Evolutionary conservation across 257 asterid species (phyloP), one percentile per base, ranked within the genome.

Genomic region (Apocynum venetum): DNA sequence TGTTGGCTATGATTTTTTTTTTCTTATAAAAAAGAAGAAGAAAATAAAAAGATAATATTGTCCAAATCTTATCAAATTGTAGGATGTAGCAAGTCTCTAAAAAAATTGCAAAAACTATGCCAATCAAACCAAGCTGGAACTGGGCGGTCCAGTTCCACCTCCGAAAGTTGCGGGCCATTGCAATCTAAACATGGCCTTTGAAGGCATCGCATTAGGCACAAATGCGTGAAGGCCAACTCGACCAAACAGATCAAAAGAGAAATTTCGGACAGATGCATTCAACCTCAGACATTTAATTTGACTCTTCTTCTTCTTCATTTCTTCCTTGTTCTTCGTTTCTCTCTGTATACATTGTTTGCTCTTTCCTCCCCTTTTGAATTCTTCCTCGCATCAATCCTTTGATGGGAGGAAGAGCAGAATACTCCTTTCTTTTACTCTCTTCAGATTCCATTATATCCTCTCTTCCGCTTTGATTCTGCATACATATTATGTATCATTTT

Each of bases 341-440:
- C 10, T 0, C 10, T 57, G 36, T 6, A 11, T 20, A 57, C 35
- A 57, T 20, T 57, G 1, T 57, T 7, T 6, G 64, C 1, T 57
- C 35, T 20, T 57, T 57, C 64, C 9, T 57, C 35, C 1, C 36
- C 20, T 20, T 57, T 36, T 19, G 64, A 57, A 57, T 57, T 57
- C 64, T 57, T 57, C 64, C 64, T 57, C 64, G 64, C 64, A 57
- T 57, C 64, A 57, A 57, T 20, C 59, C 35, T 57, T 57, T 57
- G 64, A 57, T 57, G 64, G 20, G 64, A 57, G 64, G 64, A 20
- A 57, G 64, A 57, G 64, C 20, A 20, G 13, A 19, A 20, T 19
- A 57, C 13, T 10, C 11, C 31, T 6, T 20, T 57, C 20, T 9
- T 25, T 0, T 6, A n/a, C 53, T 10, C 53, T 49, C 3, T 20